Base-by-base conservation (phyloP, 352 stramenopile genomes). In the Blastocystis hominis region DNA sequence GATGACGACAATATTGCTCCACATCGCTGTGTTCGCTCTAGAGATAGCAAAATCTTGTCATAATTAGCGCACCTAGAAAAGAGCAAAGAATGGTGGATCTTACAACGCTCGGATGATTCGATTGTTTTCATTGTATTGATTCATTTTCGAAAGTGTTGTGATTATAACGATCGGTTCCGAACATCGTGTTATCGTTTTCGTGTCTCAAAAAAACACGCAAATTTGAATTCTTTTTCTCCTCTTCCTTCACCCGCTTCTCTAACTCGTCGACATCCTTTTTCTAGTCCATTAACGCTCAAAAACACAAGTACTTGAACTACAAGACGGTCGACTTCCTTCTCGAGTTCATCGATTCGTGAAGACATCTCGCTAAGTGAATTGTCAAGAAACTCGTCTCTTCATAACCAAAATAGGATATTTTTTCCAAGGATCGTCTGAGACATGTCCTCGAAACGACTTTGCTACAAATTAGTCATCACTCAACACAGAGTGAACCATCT, bases 381-480 rank as follows among this genome's bases (percentile, higher is more conserved):
- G 36, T 42, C 4, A 80, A 64, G 72, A 42, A 24, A n/a, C 5
- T n/a, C n/a, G 24, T 20, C 46, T 17, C 62, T 6, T 54, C 30
- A 55, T 36, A 40, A 38, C 36, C 42, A 7, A 63, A 63, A 40
- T 46, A 47, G 70, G 72, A 84, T 84, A 84, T 84, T 68, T 34
- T 66, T 84, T 4, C 44, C 17, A n/a, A 84, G 30, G 47, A 84
- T 84, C 15, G 72, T 66, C 38, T 56, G 50, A 34, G 72, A 84
- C 72, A 84, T 84, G 38, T 84, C 72, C 53, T 84, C 44, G 34
- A 77, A 77, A 40, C 66, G 66, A 54, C 20, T 77, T 53, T 77
- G 66, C 66, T 77, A 56, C 20, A 4, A 40, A 61, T 56, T 24
- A 54, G n/a, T 0, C n/a, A 24, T 24, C 36, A 53, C 34, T 15